Percentiles rank a stretch among this genome's conserved stretches.
These are phyloP conservation scores for Alternaria gansuensis DNA, from an alignment of 2,329 filamentous ascomycete species.

Conservation along the genomic window DNA sequence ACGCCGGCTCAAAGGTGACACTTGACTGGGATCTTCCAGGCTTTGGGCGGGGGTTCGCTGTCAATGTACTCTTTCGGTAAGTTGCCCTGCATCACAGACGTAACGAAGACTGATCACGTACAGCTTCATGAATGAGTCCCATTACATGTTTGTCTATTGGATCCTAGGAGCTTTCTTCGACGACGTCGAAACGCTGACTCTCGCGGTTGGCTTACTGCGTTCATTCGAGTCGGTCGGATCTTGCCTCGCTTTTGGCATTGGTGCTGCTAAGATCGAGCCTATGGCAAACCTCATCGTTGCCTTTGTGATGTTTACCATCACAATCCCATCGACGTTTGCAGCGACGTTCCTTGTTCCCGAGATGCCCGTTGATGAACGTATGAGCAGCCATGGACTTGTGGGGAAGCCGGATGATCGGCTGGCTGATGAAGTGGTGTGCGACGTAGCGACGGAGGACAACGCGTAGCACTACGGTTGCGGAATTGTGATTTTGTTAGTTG, in stretches of 20 bases:
- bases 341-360: background rate
- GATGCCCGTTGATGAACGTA: background rate
- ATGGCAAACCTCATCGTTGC: slow-evolving; percentile 61
- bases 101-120: background rate
- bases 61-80: slow-evolving; percentile 60
- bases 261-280: slow-evolving; percentile 57
- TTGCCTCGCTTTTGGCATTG: slow-evolving; percentile 60
- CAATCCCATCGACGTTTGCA: slow-evolving; percentile 30
- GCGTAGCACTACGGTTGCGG: background rate
- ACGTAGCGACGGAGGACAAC: background rate
- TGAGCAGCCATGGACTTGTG: slow-evolving; percentile 2
- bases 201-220: slow-evolving; percentile 53
- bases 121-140: slow-evolving; percentile 61
- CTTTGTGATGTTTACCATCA: slow-evolving; percentile 59
- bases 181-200: slow-evolving; percentile 62
- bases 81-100: background rate
- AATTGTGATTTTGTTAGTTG: background rate
- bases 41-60: slow-evolving; percentile 60
- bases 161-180: slow-evolving; percentile 62
- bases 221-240: background rate
- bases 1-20: slow-evolving; percentile 52
- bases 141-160: slow-evolving; percentile 63
- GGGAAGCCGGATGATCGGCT: background rate
- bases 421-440: slow-evolving; percentile 28
- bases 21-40: slow-evolving; percentile 59